Evolutionary conservation across 805 yeast genomes (phyloP).

Genomic region (Teunomyces pallodes): DNA sequence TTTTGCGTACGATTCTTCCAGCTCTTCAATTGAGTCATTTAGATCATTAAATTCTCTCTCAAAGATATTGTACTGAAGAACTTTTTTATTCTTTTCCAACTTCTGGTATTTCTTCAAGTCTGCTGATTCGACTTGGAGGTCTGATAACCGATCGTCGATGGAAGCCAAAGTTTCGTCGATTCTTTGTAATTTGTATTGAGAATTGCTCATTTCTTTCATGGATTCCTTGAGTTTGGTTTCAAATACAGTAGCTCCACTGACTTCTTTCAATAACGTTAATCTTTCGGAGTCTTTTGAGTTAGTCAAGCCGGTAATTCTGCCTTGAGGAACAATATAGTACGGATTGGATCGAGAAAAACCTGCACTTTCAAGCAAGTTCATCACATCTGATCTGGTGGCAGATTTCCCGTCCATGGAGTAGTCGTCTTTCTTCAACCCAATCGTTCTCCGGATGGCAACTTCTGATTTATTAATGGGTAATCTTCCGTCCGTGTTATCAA

Average conservation of each 20-base stretch:
- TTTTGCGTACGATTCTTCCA: slow-evolving; percentile 56
- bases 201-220: slow-evolving; percentile 70
- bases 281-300: slow-evolving; percentile 87
- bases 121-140: slow-evolving; percentile 75
- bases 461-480: slow-evolving; percentile 69
- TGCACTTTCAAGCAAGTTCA: slow-evolving; percentile 81
- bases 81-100: slow-evolving; percentile 64
- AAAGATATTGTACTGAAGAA: slow-evolving; percentile 69
- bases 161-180: slow-evolving; percentile 71
- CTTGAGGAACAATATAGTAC: slow-evolving; percentile 96
- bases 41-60: slow-evolving; percentile 73
- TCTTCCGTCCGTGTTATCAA: slow-evolving; percentile 76
- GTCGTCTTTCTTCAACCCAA: slow-evolving; percentile 91
- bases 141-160: slow-evolving; percentile 69
- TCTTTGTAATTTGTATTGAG: slow-evolving; percentile 65
- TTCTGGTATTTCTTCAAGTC: slow-evolving; percentile 70
- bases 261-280: slow-evolving; percentile 76
- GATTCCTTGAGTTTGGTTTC: slow-evolving; percentile 80
- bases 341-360: slow-evolving; percentile 91
- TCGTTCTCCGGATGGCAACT: slow-evolving; percentile 77
- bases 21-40: slow-evolving; percentile 54
- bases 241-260: slow-evolving; percentile 92
- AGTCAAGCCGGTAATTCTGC: slow-evolving; percentile 82
- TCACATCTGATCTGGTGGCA: slow-evolving; percentile 76
- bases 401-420: slow-evolving; percentile 78